Percentiles rank a stretch among this genome's conserved stretches.
phyloP scores from a whole-genome alignment of 805 yeast genomes.

The Scheffersomyces ergatensis region DNA sequence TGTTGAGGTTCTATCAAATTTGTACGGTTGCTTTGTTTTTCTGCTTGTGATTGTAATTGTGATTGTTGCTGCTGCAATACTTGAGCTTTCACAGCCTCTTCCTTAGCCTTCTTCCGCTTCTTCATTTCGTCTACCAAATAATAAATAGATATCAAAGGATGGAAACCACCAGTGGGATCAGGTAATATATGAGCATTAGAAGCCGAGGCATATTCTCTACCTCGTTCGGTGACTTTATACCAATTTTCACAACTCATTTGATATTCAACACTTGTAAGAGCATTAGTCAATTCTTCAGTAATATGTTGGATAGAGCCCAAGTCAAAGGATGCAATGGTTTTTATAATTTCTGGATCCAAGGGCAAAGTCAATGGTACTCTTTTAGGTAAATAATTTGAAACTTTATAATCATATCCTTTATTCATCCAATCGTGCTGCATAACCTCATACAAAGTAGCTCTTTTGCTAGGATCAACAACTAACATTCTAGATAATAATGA shows the following conservation, averaged over 20 bases:
- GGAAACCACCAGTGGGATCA: constrained; percentile 85
- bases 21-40: too few species aligned
- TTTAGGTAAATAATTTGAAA: constrained; percentile 70
- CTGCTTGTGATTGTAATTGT: constrained; percentile 9
- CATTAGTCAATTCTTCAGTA: constrained; percentile 49
- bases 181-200: constrained; percentile 36
- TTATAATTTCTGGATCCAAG: constrained; percentile 61
- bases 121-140: constrained; percentile 82
- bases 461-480: constrained; percentile 79
- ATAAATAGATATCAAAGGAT: constrained; percentile 86
- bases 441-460: constrained; percentile 79
- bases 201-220: constrained; percentile 34
- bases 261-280: constrained; percentile 67
- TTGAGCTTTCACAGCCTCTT: constrained; percentile 37
- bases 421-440: constrained; percentile 93
- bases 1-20: constrained; percentile 1
- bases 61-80: constrained; percentile 18
- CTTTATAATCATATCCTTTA: constrained; percentile 76
- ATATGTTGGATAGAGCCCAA: constrained; percentile 69
- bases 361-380: constrained; percentile 75
- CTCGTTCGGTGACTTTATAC: constrained; percentile 45
- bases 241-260: constrained; percentile 60
- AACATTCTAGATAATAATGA: constrained; percentile 83
- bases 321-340: constrained; percentile 75
- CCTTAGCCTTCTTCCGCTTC: constrained; percentile 64